Evolutionary conservation across 1,284 basidiomycete species (phyloP).

Genomic region (Cystobasidiaceae sp.): DNA sequence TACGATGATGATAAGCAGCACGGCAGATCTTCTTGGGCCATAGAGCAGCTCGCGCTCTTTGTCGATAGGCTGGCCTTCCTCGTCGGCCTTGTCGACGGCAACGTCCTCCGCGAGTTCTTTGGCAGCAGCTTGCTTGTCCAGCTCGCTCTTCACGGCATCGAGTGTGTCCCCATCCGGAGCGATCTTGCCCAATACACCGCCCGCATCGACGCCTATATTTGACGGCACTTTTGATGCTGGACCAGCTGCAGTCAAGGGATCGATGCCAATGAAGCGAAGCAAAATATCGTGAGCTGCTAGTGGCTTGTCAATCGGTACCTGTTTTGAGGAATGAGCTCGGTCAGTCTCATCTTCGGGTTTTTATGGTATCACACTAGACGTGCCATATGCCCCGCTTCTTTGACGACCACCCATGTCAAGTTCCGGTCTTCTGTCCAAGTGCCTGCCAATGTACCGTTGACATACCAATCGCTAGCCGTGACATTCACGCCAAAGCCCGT

Average conservation of each 20-base stretch:
- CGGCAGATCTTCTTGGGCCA: conserved; percentile 38
- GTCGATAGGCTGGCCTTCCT: conserved; percentile 32
- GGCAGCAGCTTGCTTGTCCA: conserved; percentile 19
- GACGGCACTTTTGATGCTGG: conserved; percentile 68
- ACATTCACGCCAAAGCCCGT: conserved; percentile 74
- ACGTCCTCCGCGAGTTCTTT: conserved; percentile 4
- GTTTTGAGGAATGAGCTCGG: background rate
- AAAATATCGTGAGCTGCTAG: conserved; percentile 94
- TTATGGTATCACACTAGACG: conserved; percentile 42
- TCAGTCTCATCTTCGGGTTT: background rate
- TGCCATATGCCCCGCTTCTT: conserved; percentile 84
- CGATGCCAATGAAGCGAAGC: conserved; percentile 84
- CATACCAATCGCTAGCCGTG: conserved; percentile 68
- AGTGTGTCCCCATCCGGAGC: conserved; percentile 39
- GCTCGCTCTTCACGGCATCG: conserved; percentile 3
- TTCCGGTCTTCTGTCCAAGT: conserved; percentile 85
- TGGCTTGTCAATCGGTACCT: conserved; percentile 69
- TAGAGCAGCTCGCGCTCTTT: conserved; percentile 39
- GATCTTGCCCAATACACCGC: conserved; percentile 53
- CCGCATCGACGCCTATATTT: conserved; percentile 58
- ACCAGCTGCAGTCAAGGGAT: conserved; percentile 70
- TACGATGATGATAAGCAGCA: conserved; percentile 36
- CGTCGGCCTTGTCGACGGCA: conserved; percentile 17
- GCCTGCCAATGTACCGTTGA: conserved; percentile 76
- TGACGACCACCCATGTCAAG: conserved; percentile 82